Conservation (phyloP, 345 rosid species). For the Lagerstroemia speciosa region DNA sequence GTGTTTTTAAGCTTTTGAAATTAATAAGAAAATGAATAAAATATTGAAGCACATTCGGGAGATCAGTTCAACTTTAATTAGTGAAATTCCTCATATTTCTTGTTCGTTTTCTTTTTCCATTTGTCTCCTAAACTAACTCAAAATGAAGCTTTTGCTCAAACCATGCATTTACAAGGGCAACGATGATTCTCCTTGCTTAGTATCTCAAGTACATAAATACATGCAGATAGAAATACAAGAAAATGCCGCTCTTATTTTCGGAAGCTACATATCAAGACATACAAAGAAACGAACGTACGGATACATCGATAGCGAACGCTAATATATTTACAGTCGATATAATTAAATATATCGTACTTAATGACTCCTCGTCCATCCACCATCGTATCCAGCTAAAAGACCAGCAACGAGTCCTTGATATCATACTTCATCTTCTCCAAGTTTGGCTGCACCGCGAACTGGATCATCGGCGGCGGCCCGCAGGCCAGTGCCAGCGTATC, state of each 20-base stretch:
- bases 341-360: background rate
- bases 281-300: background rate
- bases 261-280: background rate
- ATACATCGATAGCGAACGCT: background rate
- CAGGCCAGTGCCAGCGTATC: constrained; percentile 67
- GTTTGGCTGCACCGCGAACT: constrained; percentile 87
- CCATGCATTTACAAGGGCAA: too few relatives aligned
- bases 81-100: too few relatives aligned
- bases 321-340: background rate
- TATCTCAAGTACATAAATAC: too few relatives aligned
- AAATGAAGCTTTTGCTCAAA: too few relatives aligned
- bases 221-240: too few relatives aligned
- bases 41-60: too few relatives aligned
- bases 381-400: constrained; percentile 29
- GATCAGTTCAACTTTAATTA: too few relatives aligned
- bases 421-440: constrained; percentile 86
- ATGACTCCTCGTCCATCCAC: background rate
- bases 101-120: too few relatives aligned
- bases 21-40: too few relatives aligned
- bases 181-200: too few relatives aligned
- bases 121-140: too few relatives aligned
- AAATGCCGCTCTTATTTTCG: background rate
- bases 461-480: constrained; percentile 97
- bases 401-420: constrained; percentile 50
- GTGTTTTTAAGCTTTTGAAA: too few relatives aligned